These are phyloP conservation scores for Leucoagaricus sp. DNA, from an alignment of 1,284 basidiomycete species.

Conservation along the genomic window DNA sequence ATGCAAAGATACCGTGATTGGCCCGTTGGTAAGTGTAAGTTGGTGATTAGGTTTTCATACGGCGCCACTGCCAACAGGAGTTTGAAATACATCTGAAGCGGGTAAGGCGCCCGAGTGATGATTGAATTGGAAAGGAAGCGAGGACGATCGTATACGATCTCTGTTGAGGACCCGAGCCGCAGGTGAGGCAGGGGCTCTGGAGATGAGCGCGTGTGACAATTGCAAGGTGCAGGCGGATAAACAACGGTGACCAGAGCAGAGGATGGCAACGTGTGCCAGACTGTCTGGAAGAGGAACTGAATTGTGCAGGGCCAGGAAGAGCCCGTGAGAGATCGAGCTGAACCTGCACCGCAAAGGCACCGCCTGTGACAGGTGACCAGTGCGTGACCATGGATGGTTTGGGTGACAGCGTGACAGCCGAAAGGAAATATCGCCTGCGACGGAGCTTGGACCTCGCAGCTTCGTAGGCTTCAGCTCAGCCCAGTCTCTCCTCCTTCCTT, in stretches of 20 bases:
- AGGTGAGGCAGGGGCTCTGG: neutral
- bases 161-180: neutral
- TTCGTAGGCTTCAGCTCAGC: conserved; percentile 14
- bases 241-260: neutral
- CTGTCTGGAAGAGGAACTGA: conserved; percentile 12
- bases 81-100: conserved; percentile 11
- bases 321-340: conserved; percentile 10
- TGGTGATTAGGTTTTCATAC: conserved; percentile 15
- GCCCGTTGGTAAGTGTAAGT: conserved; percentile 11
- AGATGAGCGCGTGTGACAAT: neutral
- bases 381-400: conserved; percentile 7
- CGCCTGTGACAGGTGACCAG: neutral
- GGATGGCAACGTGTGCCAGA: conserved; percentile 9
- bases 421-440: conserved; percentile 16
- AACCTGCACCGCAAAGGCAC: conserved; percentile 11
- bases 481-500: neutral
- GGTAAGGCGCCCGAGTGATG: conserved; percentile 6
- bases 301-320: conserved; percentile 10
- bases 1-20: conserved; percentile 8
- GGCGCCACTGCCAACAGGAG: conserved; percentile 13
- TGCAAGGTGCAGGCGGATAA: neutral
- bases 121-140: neutral
- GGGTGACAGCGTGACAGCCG: conserved; percentile 32
- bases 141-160: neutral
- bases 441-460: conserved; percentile 27